phyloP scores from a whole-genome alignment of 2,329 filamentous ascomycete genomes.

The Bipolaris oryzae region DNA sequence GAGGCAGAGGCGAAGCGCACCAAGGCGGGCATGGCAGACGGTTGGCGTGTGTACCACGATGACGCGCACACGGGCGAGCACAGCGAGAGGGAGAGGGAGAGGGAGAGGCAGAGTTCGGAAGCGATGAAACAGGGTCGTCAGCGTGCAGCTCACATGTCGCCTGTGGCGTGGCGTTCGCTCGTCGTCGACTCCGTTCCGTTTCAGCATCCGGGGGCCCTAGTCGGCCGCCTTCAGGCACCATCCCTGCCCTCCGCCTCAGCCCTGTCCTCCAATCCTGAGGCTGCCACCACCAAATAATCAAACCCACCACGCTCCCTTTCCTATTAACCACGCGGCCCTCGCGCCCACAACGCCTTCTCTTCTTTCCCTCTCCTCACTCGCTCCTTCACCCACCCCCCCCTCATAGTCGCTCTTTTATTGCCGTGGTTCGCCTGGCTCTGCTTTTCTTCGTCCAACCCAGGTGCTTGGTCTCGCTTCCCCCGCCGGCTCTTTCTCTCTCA shows the following conservation, averaged over 20 bases:
- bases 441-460: slow-evolving; percentile 31
- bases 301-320: slow-evolving; percentile 28
- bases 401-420: slow-evolving; percentile 23
- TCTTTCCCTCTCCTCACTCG: slow-evolving; percentile 5
- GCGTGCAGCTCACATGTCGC: neutral
- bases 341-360: slow-evolving; percentile 14
- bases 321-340: slow-evolving; percentile 24
- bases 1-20: too few species aligned
- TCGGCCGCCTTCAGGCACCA: slow-evolving; percentile 14
- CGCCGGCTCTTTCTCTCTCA: slow-evolving; percentile 37
- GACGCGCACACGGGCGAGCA: slow-evolving; percentile 5
- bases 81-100: too few species aligned
- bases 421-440: slow-evolving; percentile 26
- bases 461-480: slow-evolving; percentile 28
- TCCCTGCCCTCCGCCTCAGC: slow-evolving; percentile 17
- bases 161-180: slow-evolving; percentile 24
- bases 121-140: slow-evolving; percentile 26
- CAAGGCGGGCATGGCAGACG: too few species aligned
- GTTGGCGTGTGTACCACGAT: too few species aligned
- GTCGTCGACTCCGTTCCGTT: slow-evolving; percentile 14
- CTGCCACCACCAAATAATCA: slow-evolving; percentile 27
- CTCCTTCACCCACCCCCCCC: slow-evolving; percentile 15
- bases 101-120: slow-evolving; percentile 24
- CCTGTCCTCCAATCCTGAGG: slow-evolving; percentile 25
- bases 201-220: slow-evolving; percentile 23